phyloP scores from a whole-genome alignment of 2,329 filamentous ascomycete genomes.

The Venturia pyrina region DNA sequence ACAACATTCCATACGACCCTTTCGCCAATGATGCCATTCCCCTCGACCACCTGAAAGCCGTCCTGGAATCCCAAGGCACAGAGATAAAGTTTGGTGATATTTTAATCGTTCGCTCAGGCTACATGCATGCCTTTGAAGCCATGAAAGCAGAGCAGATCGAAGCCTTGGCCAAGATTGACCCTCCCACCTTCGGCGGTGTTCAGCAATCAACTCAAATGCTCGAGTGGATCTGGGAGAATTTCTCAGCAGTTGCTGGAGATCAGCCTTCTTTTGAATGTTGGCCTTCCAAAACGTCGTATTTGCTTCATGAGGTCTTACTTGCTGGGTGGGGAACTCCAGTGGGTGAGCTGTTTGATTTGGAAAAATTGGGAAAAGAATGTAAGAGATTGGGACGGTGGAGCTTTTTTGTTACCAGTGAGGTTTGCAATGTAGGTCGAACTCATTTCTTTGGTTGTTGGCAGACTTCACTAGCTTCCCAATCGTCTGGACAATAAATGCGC shows the following conservation, averaged over 20 bases:
- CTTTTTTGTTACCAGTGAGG: slow-evolving; percentile 40
- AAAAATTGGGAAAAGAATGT: slow-evolving; percentile 34
- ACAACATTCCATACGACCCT: slow-evolving; percentile 26
- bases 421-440: slow-evolving; percentile 24
- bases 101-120: slow-evolving; percentile 40
- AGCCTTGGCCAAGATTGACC: slow-evolving; percentile 24
- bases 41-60: slow-evolving; percentile 31
- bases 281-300: slow-evolving; percentile 16
- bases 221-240: slow-evolving; percentile 30
- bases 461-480: too few relatives aligned
- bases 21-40: slow-evolving; percentile 27
- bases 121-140: slow-evolving; percentile 32
- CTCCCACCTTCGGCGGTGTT: slow-evolving; percentile 37
- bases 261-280: slow-evolving; percentile 30
- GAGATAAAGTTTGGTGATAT: slow-evolving; percentile 47
- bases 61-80: slow-evolving; percentile 37
- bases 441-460: too few relatives aligned
- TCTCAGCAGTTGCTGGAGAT: slow-evolving; percentile 28
- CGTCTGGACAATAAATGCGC: too few relatives aligned
- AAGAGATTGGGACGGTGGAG: slow-evolving; percentile 28
- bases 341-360: slow-evolving; percentile 42
- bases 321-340: slow-evolving; percentile 42
- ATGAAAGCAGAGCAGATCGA: slow-evolving; percentile 28
- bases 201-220: slow-evolving; percentile 22
- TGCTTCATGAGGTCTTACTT: slow-evolving; percentile 38